Evolutionary conservation across 345 rosid species (phyloP).

Genomic region (Populus pruinosa): DNA sequence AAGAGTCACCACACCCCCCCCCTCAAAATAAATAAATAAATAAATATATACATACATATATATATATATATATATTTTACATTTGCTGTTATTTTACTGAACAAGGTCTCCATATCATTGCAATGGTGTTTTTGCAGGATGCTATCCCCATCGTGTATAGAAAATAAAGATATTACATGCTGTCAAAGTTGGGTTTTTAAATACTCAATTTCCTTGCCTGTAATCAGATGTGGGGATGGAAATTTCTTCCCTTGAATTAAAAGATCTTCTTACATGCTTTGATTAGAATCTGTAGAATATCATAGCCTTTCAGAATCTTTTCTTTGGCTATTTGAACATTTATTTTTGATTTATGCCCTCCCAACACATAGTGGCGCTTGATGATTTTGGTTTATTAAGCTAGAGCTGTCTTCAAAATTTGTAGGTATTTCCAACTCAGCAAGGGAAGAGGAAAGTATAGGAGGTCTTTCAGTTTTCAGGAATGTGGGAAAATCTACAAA

Average conservation of each 20-base stretch:
- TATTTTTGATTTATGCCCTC: not conserved
- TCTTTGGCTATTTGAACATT: not conserved
- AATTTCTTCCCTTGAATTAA: not conserved
- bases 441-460: constrained; percentile 54
- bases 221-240: not conserved
- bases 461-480: constrained; percentile 60
- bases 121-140: not conserved
- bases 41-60: not conserved
- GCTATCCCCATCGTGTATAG: not conserved
- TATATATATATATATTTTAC: not conserved
- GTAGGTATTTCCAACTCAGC: constrained; percentile 54
- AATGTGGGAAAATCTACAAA: constrained; percentile 67
- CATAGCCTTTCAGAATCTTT: not conserved
- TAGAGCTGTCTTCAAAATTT: not conserved
- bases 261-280: not conserved
- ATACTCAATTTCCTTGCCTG: not conserved
- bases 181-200: not conserved
- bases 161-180: not conserved
- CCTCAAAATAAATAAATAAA: too few relatives aligned
- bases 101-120: not conserved
- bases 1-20: too few relatives aligned
- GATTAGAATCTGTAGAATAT: too few relatives aligned
- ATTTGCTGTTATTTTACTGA: not conserved
- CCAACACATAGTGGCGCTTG: not conserved
- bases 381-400: not conserved